A percentile compares a stretch with the other conserved stretches of the same genome.
Evolutionary conservation across 1,284 basidiomycete genomes (phyloP).

Genomic region (Earliella scabrosa): DNA sequence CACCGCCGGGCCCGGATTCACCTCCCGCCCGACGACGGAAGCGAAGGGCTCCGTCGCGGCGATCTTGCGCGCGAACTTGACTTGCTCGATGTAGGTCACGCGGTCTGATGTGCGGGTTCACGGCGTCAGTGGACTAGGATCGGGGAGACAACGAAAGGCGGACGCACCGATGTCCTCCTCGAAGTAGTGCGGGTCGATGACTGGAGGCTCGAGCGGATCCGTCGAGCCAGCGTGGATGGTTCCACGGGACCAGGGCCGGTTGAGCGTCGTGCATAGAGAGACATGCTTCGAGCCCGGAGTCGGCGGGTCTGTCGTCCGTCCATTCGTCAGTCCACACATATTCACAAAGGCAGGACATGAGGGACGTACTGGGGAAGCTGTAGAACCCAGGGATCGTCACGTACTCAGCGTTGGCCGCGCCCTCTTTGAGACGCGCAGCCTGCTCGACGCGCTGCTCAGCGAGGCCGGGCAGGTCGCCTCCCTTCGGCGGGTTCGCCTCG

Average conservation of each 20-base stretch:
- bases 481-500: not conserved
- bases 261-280: slow-evolving; percentile 33
- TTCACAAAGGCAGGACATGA: too few relatives aligned
- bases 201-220: slow-evolving; percentile 45
- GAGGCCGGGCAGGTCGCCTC: slow-evolving; percentile 19
- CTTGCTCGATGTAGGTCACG: slow-evolving; percentile 47
- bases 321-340: not conserved
- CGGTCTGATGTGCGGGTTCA: slow-evolving; percentile 33
- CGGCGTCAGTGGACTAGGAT: not conserved
- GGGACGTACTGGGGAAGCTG: slow-evolving; percentile 24
- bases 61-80: slow-evolving; percentile 51
- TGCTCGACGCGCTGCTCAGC: slow-evolving; percentile 38
- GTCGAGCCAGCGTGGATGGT: slow-evolving; percentile 45
- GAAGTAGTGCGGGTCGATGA: slow-evolving; percentile 53
- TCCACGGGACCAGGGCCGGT: slow-evolving; percentile 41
- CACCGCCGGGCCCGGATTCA: slow-evolving; percentile 40
- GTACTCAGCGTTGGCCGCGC: slow-evolving; percentile 31
- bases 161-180: slow-evolving; percentile 47
- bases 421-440: slow-evolving; percentile 28
- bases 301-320: slow-evolving; percentile 24
- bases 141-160: slow-evolving; percentile 10
- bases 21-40: slow-evolving; percentile 36
- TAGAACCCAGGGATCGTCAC: slow-evolving; percentile 26
- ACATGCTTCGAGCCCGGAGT: slow-evolving; percentile 32
- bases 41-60: slow-evolving; percentile 46